Evolutionary conservation across 2,329 filamentous ascomycete species (phyloP), one percentile per base, ranked within the genome.

Genomic region (Phaeosphaeria sp.): DNA sequence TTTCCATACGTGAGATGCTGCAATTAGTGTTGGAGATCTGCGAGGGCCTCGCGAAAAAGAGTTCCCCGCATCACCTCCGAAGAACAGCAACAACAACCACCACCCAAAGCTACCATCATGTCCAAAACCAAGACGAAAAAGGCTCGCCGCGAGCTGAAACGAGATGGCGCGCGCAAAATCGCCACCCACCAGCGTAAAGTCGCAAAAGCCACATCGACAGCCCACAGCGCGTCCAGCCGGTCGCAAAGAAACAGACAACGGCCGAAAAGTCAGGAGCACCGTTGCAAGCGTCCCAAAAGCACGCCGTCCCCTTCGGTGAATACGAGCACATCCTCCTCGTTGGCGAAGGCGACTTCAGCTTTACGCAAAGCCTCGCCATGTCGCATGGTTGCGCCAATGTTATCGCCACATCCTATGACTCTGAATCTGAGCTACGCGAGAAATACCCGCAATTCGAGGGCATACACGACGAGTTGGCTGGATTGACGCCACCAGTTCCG

Each of bases 311-410:
- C 17, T 93, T 94, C 76, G 76, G 82, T 22, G 79, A 84, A 41
- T 78, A 84, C 66, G 87, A 93, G 64, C 80, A 84, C 67, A 92
- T 94, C 62, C 86, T 95, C 6, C 85, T 94, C 2, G 79, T 94
- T 51, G 91, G 91, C 68, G 91, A 95, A 73, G 91, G 81, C 64
- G 91, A 96, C 77, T 86, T 95, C 71, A 92, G 89, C 73, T 94
- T 93, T 74, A 85, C 90, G 13, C 84, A 84, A 25, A 88, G 87
- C 1, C 82, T 94, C 1, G 82, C 89, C 52, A 77, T 83, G 52
- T 82, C 89, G 68, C 89, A 92, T 78, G 83, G 81, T 64, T 91
- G 88, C 79, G 83, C 80, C 58, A 82, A 88, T 68, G 75, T 94
- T 6, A 89, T 86, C 0, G 90, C 89, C 39, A 93, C 90, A 2